Conservation (phyloP, 306 rosid species). For the Trichosanthes truncata region DNA sequence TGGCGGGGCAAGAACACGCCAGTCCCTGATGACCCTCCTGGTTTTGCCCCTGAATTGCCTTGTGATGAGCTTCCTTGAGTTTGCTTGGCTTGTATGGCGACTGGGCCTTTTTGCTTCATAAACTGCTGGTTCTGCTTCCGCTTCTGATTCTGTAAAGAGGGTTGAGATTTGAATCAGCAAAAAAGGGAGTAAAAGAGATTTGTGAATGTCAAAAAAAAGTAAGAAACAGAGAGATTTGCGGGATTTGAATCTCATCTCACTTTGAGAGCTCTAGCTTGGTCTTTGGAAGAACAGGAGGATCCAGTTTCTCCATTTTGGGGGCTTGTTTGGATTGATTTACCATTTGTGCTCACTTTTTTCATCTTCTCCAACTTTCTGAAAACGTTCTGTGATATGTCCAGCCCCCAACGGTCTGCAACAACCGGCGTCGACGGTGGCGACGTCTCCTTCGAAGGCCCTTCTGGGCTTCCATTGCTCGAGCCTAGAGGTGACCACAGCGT, state of each 20-base stretch:
- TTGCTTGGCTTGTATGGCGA: neutral
- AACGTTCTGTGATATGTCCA: conserved; percentile 1
- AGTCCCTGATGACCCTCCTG: conserved; percentile 43
- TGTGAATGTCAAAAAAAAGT: neutral
- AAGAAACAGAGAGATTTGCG: neutral
- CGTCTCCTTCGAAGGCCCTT: conserved; percentile 29
- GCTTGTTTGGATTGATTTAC: conserved; percentile 6
- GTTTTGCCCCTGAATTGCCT: conserved; percentile 7
- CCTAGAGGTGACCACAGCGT: conserved; percentile 37
- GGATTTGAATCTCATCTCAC: conserved; percentile 20
- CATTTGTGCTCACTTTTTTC: conserved; percentile 19
- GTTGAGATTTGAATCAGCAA: neutral
- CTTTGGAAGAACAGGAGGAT: conserved; percentile 14
- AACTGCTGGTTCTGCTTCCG: neutral
- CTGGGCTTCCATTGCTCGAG: conserved; percentile 34
- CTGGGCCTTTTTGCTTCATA: neutral
- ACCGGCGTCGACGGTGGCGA: conserved; percentile 32
- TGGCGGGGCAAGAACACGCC: conserved; percentile 67
- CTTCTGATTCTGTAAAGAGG: neutral
- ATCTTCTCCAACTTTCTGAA: conserved; percentile 26
- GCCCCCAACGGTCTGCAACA: conserved; percentile 12
- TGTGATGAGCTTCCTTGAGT: conserved; percentile 1
- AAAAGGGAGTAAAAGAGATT: neutral
- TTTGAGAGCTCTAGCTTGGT: conserved; percentile 40
- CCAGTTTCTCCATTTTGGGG: conserved; percentile 5